Evolutionary conservation across 257 asterid genomes (phyloP), one percentile per base, ranked within the genome.

Genomic region (Buddleja alternifolia): DNA sequence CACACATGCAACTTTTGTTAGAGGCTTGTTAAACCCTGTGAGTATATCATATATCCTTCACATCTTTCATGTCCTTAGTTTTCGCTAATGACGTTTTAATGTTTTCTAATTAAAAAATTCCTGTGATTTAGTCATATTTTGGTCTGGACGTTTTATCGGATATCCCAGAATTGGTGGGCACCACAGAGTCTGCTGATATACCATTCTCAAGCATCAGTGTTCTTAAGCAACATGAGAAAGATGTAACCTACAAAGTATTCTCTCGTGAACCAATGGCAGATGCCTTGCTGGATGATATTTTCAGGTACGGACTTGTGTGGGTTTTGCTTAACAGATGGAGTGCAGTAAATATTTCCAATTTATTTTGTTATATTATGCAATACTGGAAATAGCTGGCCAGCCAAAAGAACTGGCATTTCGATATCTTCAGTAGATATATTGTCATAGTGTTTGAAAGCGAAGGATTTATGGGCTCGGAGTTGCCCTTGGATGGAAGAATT

Each of bases 21-120:
- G 92, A 77, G 99, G 99, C 73, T 81, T 88, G 42, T 70, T 94
- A 71, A 86, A 84, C 78, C 97, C 95, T n/a, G 98, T 92, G 81
- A 85, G 98, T 80, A 50, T 23, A 20, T 32, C n/a, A n/a, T 11
- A 36, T 59, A 62, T 23, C 56, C 46, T 66, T 60, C 15, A 37
- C 21, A 44, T 12, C 46, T 17, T 21, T 50, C 44, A 23, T 44
- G 63, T 19, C 58, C 32, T 47, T 0, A 32, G 29, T 68, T 36
- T 4, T 50, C 16, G 16, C 53, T 40, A 36, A 3, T 62, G 52
- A 63, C 57, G 19, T 64, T 23, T 41, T 53, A 9, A 36, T 47
- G 10, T 9, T 48, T 53, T 42, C 54, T 48, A 74, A 21, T 41
- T 45, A 57, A 69, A 34, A 32, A 32, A 78, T 67, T 78, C 39